phyloP scores from a whole-genome alignment of 2,329 filamentous ascomycete genomes.

The Xylaria digitata region DNA sequence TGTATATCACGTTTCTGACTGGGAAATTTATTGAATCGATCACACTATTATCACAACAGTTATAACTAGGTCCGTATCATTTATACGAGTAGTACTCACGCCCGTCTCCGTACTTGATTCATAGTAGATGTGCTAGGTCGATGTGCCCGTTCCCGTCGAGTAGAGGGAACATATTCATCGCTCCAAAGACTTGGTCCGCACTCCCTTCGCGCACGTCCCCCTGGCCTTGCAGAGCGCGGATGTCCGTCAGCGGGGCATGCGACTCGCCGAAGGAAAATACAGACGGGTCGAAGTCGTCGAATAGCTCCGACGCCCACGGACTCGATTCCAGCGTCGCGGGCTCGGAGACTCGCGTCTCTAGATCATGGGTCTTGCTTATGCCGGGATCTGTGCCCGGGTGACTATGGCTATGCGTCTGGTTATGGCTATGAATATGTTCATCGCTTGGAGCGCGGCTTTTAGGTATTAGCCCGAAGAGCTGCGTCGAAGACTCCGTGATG shows the following conservation, averaged over 20 bases:
- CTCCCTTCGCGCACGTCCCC: slow-evolving; percentile 50
- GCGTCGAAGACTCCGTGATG: slow-evolving; percentile 63
- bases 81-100: too few relatives aligned
- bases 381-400: neutral
- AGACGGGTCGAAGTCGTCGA: slow-evolving; percentile 40
- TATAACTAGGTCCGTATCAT: too few relatives aligned
- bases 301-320: slow-evolving; percentile 16
- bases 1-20: too few relatives aligned
- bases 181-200: slow-evolving; percentile 56
- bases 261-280: slow-evolving; percentile 42
- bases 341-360: neutral
- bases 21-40: too few relatives aligned
- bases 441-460: neutral
- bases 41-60: too few relatives aligned
- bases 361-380: neutral
- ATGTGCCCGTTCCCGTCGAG: slow-evolving; percentile 65
- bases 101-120: neutral
- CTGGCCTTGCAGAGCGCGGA: slow-evolving; percentile 42
- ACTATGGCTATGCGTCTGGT: neutral
- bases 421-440: neutral
- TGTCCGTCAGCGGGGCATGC: slow-evolving; percentile 39
- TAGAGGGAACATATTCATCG: slow-evolving; percentile 63
- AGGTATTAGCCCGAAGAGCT: slow-evolving; percentile 63
- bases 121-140: slow-evolving; percentile 56
- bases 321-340: neutral